Base-by-base conservation (phyloP, 2,329 filamentous ascomycete genomes). In the Pseudogymnoascus sp. region DNA sequence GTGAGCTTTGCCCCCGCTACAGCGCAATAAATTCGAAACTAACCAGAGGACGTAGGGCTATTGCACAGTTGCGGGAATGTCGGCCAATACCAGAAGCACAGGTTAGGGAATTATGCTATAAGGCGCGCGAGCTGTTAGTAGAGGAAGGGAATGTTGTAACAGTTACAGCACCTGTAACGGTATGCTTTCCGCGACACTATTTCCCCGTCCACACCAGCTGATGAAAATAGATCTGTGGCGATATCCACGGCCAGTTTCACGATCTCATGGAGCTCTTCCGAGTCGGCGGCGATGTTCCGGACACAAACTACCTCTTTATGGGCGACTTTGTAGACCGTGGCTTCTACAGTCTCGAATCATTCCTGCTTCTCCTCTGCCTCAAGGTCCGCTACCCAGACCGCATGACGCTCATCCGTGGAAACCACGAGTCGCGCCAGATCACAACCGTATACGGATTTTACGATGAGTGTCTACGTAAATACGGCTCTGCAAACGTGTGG, bases 261-360 rank as follows among this genome's bases (percentile, higher is more conserved):
- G 94, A 99, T 74, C 79, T 99, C 76, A 97, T 99, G 92, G 94
- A 99, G 80, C 86, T 99, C 61, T 99, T 99, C 84, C 95, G 96
- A 80, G 97, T 99, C 76, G 94, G 94, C 70, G 94, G 94, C 62
- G 92, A 92, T 65, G 97, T 96, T 74, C 94, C 94, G 68, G 94
- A 99, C 77, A 97, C 94, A 74, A 97, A 97, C 81, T 97, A 97
- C 78, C 88, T 97, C 68, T 97, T 97, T 81, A 97, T 99, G 92
- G 92, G 94, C 75, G 94, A 99, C 78, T 99, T 97, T 74, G 94
- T 99, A 72, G 94, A 99, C 77, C 88, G 94, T 81, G 94, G 94
- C 67, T 99, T 97, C 81, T 99, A 97, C 81, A 97, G 92, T 29
- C 92, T 99, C 69, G 94, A 99, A 82, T 97, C 94, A 6, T 92